These are phyloP conservation scores for Diaporthe citrichinensis DNA, from an alignment of 2,329 filamentous ascomycete species.

Conservation along the genomic window DNA sequence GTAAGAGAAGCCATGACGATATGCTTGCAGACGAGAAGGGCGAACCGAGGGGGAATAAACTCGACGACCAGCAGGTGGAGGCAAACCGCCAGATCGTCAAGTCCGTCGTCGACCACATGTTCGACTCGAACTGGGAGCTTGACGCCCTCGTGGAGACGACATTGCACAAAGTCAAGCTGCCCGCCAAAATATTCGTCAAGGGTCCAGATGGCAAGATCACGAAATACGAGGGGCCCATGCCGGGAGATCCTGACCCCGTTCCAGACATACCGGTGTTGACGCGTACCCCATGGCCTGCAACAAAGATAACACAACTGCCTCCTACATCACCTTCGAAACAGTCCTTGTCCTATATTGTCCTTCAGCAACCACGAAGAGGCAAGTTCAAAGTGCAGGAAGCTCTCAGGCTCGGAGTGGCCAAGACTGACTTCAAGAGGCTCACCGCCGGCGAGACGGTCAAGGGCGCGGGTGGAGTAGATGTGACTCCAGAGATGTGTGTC, in stretches of 20 bases:
- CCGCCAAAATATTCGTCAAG: conserved; percentile 79
- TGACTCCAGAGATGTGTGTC: conserved; percentile 91
- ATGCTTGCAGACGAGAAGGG: conserved; percentile 47
- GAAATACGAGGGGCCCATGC: conserved; percentile 77
- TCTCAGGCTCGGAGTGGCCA: conserved; percentile 72
- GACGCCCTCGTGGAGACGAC: conserved; percentile 78
- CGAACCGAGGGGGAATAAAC: conserved; percentile 45
- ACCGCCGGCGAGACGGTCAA: conserved; percentile 74
- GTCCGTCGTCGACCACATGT: conserved; percentile 81
- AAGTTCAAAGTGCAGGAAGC: conserved; percentile 82
- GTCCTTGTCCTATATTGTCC: conserved; percentile 89
- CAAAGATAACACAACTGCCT: conserved; percentile 75
- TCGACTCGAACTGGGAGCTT: conserved; percentile 80
- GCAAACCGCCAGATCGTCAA: conserved; percentile 67
- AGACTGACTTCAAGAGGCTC: conserved; percentile 70
- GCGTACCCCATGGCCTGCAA: conserved; percentile 84
- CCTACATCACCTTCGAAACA: conserved; percentile 74
- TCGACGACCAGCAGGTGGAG: conserved; percentile 49
- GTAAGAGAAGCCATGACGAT: conserved; percentile 62
- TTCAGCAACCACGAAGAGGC: conserved; percentile 81
- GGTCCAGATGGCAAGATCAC: conserved; percentile 76
- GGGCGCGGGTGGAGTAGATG: conserved; percentile 73
- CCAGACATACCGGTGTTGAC: conserved; percentile 80
- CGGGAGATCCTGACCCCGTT: conserved; percentile 62
- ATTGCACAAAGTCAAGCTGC: conserved; percentile 76